These are phyloP conservation scores for Mycena sp. DNA, from an alignment of 1,284 basidiomycete genomes.

Conservation along the genomic window DNA sequence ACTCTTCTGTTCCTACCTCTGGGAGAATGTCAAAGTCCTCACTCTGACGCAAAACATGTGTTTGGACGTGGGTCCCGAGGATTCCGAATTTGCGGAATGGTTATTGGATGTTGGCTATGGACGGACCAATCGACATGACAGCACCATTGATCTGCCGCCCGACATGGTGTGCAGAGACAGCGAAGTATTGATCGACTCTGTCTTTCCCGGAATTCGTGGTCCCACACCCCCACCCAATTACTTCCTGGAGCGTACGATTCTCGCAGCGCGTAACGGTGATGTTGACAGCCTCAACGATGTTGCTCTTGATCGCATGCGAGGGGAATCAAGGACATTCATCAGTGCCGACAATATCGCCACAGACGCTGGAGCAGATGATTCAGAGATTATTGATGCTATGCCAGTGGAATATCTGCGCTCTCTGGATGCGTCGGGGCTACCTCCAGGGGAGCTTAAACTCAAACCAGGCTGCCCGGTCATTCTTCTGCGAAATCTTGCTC, in stretches of 20 bases:
- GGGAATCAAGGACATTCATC: slow-evolving; percentile 33
- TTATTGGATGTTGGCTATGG: slow-evolving; percentile 53
- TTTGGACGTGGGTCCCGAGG: slow-evolving; percentile 38
- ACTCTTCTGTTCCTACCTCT: slow-evolving; percentile 37
- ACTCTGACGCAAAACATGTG: too few relatives aligned
- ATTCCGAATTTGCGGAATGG: slow-evolving; percentile 46
- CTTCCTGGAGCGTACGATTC: slow-evolving; percentile 47
- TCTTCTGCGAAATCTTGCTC: too few relatives aligned
- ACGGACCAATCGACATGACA: slow-evolving; percentile 27
- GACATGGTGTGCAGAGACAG: background rate
- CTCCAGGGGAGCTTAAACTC: slow-evolving; percentile 37
- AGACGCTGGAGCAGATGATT: too few relatives aligned
- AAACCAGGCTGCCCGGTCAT: slow-evolving; percentile 45
- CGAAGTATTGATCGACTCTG: background rate
- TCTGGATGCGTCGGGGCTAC: slow-evolving; percentile 30
- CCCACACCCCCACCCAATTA: slow-evolving; percentile 40
- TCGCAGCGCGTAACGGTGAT: slow-evolving; percentile 47
- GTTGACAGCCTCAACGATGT: slow-evolving; percentile 44
- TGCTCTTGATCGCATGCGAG: slow-evolving; percentile 42
- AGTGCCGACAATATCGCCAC: slow-evolving; percentile 40
- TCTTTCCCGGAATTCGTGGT: background rate
- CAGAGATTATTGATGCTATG: slow-evolving; percentile 27
- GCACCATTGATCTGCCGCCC: slow-evolving; percentile 39
- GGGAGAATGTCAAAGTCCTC: slow-evolving; percentile 34
- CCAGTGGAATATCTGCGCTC: slow-evolving; percentile 3